Conservation (phyloP, 2,329 filamentous ascomycete species). For the Bretziella fagacearum region DNA sequence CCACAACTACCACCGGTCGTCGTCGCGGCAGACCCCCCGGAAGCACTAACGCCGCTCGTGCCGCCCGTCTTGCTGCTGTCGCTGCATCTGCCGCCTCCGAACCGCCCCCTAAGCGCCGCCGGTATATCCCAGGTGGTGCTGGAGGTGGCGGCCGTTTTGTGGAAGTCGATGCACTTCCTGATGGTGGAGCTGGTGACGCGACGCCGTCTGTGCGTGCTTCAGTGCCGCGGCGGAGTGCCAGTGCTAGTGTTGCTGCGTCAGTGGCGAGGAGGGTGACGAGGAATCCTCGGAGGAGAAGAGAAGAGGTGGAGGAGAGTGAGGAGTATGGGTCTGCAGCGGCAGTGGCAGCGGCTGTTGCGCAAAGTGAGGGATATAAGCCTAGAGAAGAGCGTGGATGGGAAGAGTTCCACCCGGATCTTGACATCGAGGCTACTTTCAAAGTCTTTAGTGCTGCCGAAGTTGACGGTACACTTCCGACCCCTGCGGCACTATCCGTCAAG, state of each 20-base stretch:
- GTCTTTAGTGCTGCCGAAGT: conserved; percentile 72
- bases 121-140: conserved; percentile 73
- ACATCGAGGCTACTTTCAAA: conserved; percentile 66
- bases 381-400: conserved; percentile 94
- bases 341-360: conserved; percentile 70
- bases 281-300: conserved; percentile 36
- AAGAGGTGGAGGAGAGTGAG: conserved; percentile 40
- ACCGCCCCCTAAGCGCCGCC: conserved; percentile 51
- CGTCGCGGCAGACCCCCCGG: conserved; percentile 32
- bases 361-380: conserved; percentile 92
- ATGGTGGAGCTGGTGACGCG: not conserved
- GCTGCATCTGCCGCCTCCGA: conserved; percentile 28
- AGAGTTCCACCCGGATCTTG: conserved; percentile 89
- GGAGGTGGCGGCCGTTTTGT: conserved; percentile 75
- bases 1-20: conserved; percentile 24
- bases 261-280: conserved; percentile 34
- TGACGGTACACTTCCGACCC: conserved; percentile 48
- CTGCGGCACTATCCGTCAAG: conserved; percentile 17
- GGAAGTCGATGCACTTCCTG: conserved; percentile 40
- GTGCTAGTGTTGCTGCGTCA: conserved; percentile 17
- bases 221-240: conserved; percentile 19
- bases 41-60: conserved; percentile 26
- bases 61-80: conserved; percentile 23
- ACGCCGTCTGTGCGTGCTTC: conserved; percentile 21
- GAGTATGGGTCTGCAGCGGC: conserved; percentile 78